These are phyloP conservation scores for Xerocomellus chrysenteron DNA, from an alignment of 768 basidiomycete species.

Conservation along the genomic window DNA sequence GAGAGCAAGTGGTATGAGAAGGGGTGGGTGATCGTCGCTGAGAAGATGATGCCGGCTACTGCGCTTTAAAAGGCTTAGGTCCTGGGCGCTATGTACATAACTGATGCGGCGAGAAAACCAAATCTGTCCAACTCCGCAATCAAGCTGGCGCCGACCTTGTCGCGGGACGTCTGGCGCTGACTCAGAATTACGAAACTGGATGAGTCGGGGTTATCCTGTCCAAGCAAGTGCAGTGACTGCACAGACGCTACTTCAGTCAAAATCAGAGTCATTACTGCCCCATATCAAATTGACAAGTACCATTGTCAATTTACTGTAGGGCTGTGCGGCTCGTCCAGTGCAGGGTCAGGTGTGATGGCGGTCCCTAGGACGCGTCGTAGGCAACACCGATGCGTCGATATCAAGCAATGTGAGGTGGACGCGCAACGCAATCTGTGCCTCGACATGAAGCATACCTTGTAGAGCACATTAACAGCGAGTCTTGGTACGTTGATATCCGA, in stretches of 20 bases:
- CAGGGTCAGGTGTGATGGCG: not conserved
- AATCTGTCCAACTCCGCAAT: constrained; percentile 7
- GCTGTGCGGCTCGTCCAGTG: not conserved
- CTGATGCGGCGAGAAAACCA: not conserved
- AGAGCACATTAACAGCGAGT: not conserved
- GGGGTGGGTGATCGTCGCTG: not conserved
- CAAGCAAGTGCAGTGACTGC: too few relatives aligned
- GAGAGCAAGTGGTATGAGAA: constrained; percentile 1
- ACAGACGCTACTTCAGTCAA: not conserved
- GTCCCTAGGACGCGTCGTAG: not conserved
- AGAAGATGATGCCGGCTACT: not conserved
- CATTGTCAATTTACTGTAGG: not conserved
- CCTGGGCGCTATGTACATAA: constrained; percentile 7
- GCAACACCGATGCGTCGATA: not conserved
- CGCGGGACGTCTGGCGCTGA: not conserved
- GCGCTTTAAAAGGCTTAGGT: constrained; percentile 10
- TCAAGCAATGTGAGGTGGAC: not conserved
- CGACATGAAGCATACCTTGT: not conserved
- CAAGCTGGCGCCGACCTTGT: not conserved
- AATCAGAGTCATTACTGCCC: not conserved
- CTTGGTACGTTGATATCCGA: not conserved
- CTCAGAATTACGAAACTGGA: too few relatives aligned
- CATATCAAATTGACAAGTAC: not conserved
- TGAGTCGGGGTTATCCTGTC: not conserved
- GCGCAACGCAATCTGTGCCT: too few relatives aligned